Evolutionary conservation across 352 stramenopile genomes (phyloP).

Genomic region (Elongisporangium prolatum): DNA sequence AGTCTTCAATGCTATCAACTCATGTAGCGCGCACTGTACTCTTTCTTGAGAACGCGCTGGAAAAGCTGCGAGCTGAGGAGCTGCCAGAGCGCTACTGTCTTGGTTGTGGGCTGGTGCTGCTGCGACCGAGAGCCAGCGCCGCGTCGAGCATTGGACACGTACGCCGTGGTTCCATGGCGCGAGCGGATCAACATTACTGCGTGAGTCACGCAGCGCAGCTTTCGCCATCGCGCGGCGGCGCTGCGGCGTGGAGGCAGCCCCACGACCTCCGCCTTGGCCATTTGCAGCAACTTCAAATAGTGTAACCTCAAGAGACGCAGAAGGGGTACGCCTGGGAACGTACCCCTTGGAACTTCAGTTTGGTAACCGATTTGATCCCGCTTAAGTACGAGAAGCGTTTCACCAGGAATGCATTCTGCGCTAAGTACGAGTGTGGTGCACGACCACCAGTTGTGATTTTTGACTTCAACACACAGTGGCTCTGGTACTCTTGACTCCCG

Average conservation of each 20-base stretch:
- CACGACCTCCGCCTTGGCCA: too few relatives aligned
- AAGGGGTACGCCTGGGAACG: not conserved
- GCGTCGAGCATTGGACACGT: not conserved
- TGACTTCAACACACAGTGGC: not conserved
- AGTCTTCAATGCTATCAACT: not conserved
- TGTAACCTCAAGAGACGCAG: not conserved
- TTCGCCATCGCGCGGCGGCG: constrained; percentile 15
- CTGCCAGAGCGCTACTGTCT: not conserved
- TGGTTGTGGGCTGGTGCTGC: not conserved
- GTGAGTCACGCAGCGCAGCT: constrained; percentile 24
- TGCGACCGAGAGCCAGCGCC: too few relatives aligned
- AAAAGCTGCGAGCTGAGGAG: constrained; percentile 10
- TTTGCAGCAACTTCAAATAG: not conserved
- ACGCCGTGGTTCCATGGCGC: not conserved
- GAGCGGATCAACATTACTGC: constrained; percentile 22
- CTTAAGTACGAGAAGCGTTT: not conserved
- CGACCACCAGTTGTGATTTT: not conserved
- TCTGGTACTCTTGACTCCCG: not conserved
- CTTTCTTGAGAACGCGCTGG: constrained; percentile 20
- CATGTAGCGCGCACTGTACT: constrained; percentile 14
- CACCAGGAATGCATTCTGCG: not conserved
- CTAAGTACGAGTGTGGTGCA: not conserved
- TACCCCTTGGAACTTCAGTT: not conserved
- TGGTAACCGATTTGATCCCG: not conserved
- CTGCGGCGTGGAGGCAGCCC: not conserved